These are phyloP conservation scores for Citropsis articulata DNA, from an alignment of 345 rosid genomes.

Conservation along the genomic window DNA sequence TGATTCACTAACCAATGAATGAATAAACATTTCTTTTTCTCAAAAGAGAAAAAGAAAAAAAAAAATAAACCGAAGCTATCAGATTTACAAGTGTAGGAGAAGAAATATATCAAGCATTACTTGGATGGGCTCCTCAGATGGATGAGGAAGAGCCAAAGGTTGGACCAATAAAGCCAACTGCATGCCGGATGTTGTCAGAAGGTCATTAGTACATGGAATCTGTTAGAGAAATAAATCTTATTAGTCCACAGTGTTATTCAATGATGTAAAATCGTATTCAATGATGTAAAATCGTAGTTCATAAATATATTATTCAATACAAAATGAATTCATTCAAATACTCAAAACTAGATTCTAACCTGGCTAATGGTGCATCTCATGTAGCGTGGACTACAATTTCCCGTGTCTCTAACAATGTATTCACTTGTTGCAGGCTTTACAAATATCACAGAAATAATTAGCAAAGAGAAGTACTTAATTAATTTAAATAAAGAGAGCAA, in stretches of 20 bases:
- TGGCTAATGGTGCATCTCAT: constrained; percentile 98
- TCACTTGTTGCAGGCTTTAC: constrained; percentile 90
- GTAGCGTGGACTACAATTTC: constrained; percentile 98
- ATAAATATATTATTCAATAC: background rate
- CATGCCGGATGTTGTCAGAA: constrained; percentile 91
- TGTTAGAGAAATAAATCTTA: constrained; percentile 27
- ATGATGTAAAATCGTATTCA: background rate
- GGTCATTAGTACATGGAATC: constrained; percentile 97
- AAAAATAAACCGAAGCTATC: background rate
- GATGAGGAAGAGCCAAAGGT: constrained; percentile 94
- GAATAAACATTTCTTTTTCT: background rate
- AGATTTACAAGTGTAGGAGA: background rate
- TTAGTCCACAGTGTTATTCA: background rate
- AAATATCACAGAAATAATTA: constrained; percentile 23
- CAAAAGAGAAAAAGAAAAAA: background rate
- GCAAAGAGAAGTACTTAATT: background rate
- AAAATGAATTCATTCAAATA: constrained; percentile 8
- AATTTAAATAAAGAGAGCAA: background rate
- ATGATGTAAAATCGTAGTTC: background rate
- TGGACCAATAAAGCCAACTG: constrained; percentile 89
- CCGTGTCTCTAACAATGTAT: constrained; percentile 79
- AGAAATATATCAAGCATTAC: constrained; percentile 31
- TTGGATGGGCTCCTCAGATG: constrained; percentile 95
- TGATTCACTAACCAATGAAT: constrained; percentile 5
- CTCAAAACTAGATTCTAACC: constrained; percentile 42